These are phyloP conservation scores for Lippia alba DNA, from an alignment of 305 asterid genomes.

Conservation along the genomic window DNA sequence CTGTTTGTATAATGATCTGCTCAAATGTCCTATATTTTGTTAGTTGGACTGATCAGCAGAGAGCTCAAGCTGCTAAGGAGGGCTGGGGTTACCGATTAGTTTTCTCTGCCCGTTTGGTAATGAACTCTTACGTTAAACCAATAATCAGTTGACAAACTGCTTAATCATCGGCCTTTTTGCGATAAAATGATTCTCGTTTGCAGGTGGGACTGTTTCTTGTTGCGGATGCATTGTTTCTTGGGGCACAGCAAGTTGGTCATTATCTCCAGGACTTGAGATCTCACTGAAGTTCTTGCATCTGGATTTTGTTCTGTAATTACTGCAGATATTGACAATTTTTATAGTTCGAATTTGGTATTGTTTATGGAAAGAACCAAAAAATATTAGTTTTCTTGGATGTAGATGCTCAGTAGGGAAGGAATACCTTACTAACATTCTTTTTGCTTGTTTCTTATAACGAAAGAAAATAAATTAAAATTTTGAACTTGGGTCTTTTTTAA, in stretches of 20 bases:
- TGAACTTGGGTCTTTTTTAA: no score
- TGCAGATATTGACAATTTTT: no score
- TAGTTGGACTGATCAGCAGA: constrained; percentile 98
- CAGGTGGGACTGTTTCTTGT: constrained; percentile 80
- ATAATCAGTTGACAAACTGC: not conserved
- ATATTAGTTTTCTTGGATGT: not conserved
- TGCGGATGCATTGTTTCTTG: constrained; percentile 82
- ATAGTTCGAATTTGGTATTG: no score
- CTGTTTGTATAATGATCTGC: not conserved
- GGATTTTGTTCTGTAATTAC: no score
- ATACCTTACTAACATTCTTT: no score
- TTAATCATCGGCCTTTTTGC: constrained; percentile 10
- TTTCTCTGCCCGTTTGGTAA: constrained; percentile 91
- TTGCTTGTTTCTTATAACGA: no score
- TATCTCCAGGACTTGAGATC: constrained; percentile 77
- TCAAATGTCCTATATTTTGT: constrained; percentile 29
- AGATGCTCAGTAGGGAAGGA: no score
- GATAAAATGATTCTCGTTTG: constrained; percentile 25
- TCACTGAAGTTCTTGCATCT: constrained; percentile 43
- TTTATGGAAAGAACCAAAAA: no score
- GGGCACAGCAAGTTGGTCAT: constrained; percentile 80
- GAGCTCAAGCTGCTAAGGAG: constrained; percentile 90
- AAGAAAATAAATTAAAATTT: no score
- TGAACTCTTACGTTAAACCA: constrained; percentile 20
- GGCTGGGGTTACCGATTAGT: constrained; percentile 88